Conservation (phyloP, 2,329 filamentous ascomycete species). For the Clonostachys rhizophaga region DNA sequence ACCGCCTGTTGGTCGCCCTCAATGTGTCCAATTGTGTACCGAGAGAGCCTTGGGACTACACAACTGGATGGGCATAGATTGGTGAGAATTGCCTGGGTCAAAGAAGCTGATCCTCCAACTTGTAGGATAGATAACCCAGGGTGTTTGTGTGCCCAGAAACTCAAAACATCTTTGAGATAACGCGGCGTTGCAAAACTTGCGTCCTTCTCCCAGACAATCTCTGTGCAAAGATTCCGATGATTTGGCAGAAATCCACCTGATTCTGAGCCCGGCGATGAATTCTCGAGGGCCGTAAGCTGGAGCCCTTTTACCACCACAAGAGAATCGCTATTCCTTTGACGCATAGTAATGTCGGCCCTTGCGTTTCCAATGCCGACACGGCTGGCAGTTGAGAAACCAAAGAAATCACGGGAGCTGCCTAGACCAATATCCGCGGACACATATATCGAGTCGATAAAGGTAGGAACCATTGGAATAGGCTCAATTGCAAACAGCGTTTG, state of each 20-base stretch:
- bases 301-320: slow-evolving; percentile 40
- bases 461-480: slow-evolving; percentile 42
- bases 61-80: slow-evolving; percentile 24
- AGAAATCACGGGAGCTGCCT: slow-evolving; percentile 27
- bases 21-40: background rate
- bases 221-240: slow-evolving; percentile 41
- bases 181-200: slow-evolving; percentile 12
- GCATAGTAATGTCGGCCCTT: slow-evolving; percentile 36
- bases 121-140: slow-evolving; percentile 32
- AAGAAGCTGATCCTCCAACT: slow-evolving; percentile 17
- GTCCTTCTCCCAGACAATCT: slow-evolving; percentile 42
- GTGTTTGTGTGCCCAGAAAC: slow-evolving; percentile 29
- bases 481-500: slow-evolving; percentile 44
- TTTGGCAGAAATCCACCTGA: slow-evolving; percentile 36
- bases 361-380: slow-evolving; percentile 29
- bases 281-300: slow-evolving; percentile 28
- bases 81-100: slow-evolving; percentile 5
- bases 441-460: slow-evolving; percentile 36
- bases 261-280: slow-evolving; percentile 8
- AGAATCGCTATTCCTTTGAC: slow-evolving; percentile 21
- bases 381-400: slow-evolving; percentile 32
- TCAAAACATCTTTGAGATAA: slow-evolving; percentile 17
- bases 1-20: slow-evolving; percentile 7
- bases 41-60: background rate
- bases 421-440: slow-evolving; percentile 22